A percentile compares a stretch with the other conserved stretches of the same genome.
These are phyloP conservation scores for Pachyrhizus erosus DNA, from an alignment of 306 rosid genomes.

Conservation along the genomic window DNA sequence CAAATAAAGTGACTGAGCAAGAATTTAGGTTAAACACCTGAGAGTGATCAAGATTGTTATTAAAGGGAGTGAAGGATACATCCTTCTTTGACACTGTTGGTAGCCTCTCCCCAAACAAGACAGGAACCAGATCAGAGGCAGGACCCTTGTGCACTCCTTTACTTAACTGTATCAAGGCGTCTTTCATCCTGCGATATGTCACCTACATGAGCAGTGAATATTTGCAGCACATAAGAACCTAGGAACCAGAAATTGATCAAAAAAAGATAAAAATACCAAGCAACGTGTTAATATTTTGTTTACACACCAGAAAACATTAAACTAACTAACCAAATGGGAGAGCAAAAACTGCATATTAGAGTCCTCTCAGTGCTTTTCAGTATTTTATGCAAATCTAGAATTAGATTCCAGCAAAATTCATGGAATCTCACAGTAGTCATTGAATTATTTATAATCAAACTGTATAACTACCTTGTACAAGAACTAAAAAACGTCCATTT, in stretches of 20 bases:
- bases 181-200: slow-evolving; percentile 96
- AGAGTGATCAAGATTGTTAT: slow-evolving; percentile 87
- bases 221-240: slow-evolving; percentile 35
- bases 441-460: slow-evolving; percentile 23
- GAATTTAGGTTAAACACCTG: slow-evolving; percentile 65
- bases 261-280: not conserved
- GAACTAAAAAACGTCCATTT: not conserved
- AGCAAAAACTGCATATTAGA: slow-evolving; percentile 27
- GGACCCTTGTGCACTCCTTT: slow-evolving; percentile 97
- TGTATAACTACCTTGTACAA: not conserved
- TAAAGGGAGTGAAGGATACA: slow-evolving; percentile 68
- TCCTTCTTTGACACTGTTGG: slow-evolving; percentile 87
- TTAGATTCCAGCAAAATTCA: slow-evolving; percentile 25
- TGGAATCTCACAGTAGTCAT: not conserved
- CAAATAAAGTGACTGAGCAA: slow-evolving; percentile 14
- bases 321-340: slow-evolving; percentile 28
- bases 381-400: slow-evolving; percentile 28
- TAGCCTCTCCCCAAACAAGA: slow-evolving; percentile 85
- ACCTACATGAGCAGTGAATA: slow-evolving; percentile 61
- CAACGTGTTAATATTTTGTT: not conserved
- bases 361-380: slow-evolving; percentile 26
- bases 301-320: slow-evolving; percentile 7
- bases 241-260: slow-evolving; percentile 29
- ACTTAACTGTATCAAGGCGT: slow-evolving; percentile 87
- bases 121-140: slow-evolving; percentile 84